Evolutionary conservation across 2,329 filamentous ascomycete genomes (phyloP), one percentile per base, ranked within the genome.

Genomic region (Nothomitra cinnamomea): DNA sequence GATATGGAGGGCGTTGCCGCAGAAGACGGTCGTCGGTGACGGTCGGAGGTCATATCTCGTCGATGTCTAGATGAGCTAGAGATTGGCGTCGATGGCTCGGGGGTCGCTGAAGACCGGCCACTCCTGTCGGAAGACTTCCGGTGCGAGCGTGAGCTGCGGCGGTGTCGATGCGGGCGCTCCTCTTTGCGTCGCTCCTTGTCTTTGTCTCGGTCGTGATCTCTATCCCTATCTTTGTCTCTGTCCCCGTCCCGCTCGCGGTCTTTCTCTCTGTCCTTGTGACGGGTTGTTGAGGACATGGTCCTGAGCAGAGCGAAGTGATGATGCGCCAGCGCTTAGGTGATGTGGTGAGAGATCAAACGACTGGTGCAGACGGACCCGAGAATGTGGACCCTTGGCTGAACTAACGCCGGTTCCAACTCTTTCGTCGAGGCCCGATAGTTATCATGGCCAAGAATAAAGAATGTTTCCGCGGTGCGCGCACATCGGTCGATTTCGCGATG

Each of bases 1-100:
- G 68, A 66, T 8, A 62, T 65, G 56, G 63, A 66, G 19, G 60
- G 60, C 32, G 66, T 67, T 35, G 45, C 45, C 22, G 28, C 24
- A 3, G 45, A 49, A 28, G 45, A n/a, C 10, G 45, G 24, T 24
- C 45, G 45, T 7, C 21, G 8, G 15, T 15, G 45, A 35, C 19
- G 24, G 17, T 49, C 45, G 4, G 24, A 8, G 45, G 24, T 24
- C 24, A 49, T 49, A 6, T 49, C 45, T 32, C 12, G 15, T 35
- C 45, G 45, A 2, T 28, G 24, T 49, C 13, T 49, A 5, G 45
- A 28, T 49, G 45, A 49, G 45, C 45, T 32, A 28, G 45, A 49
- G 24, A 28, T 10, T n/a, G 25, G 19, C 7, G 45, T 19, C 45
- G 45, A 49, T n/a, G 19, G 24, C 19, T 52, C 50, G 24, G 21